Evolutionary conservation across 441 rosid genomes (phyloP).

Genomic region (Euphorbia schlechtendalii): DNA sequence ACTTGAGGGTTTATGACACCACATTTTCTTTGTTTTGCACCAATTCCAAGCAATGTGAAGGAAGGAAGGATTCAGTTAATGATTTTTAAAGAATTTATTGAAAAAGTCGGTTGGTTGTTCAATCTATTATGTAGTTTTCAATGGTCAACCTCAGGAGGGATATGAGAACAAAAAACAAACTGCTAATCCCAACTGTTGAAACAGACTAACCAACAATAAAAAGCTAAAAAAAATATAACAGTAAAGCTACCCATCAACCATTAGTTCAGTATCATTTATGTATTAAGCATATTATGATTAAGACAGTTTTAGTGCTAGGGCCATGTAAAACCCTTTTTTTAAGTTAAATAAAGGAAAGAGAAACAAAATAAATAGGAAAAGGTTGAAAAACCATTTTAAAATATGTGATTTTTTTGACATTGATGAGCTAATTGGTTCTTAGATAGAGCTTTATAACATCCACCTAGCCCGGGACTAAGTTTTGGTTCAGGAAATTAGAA

Average conservation of each 20-base stretch:
- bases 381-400: too few relatives aligned
- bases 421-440: too few relatives aligned
- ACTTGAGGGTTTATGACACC: too few relatives aligned
- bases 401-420: too few relatives aligned
- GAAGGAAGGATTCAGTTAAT: background rate
- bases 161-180: conserved; percentile 27
- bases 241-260: conserved; percentile 13
- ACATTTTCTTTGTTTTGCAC: background rate
- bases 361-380: background rate
- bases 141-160: conserved; percentile 31
- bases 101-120: conserved; percentile 28
- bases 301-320: background rate
- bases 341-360: background rate
- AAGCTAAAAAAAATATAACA: conserved; percentile 15
- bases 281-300: background rate
- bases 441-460: too few relatives aligned
- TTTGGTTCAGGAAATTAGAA: too few relatives aligned
- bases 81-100: background rate
- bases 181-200: conserved; percentile 36
- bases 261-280: background rate
- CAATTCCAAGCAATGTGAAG: background rate
- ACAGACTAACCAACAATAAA: conserved; percentile 24
- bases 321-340: background rate
- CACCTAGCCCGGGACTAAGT: too few relatives aligned
- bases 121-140: conserved; percentile 29